These are phyloP conservation scores for Rosa rugosa DNA, from an alignment of 306 rosid species.

Conservation along the genomic window DNA sequence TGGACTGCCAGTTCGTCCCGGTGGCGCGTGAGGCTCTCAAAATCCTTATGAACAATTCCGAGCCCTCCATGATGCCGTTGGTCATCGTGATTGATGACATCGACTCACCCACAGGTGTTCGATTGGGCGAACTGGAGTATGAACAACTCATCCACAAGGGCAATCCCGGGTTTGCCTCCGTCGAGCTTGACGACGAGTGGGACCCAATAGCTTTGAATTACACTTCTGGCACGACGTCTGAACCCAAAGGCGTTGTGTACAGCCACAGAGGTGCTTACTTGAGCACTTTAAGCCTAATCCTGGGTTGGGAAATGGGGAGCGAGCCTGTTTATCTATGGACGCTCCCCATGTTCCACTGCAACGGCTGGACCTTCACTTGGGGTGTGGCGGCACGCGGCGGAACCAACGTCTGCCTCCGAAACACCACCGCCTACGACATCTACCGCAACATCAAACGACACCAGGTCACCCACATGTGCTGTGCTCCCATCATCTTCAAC, in stretches of 20 bases:
- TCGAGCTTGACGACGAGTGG: slow-evolving; percentile 59
- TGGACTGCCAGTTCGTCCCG: slow-evolving; percentile 61
- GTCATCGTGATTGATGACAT: slow-evolving; percentile 81
- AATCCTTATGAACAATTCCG: slow-evolving; percentile 11
- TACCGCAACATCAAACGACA: slow-evolving; percentile 49
- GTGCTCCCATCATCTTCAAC: slow-evolving; percentile 80
- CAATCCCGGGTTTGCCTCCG: slow-evolving; percentile 31
- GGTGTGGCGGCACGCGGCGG: slow-evolving; percentile 94
- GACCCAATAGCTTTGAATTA: slow-evolving; percentile 71
- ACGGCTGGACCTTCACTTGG: slow-evolving; percentile 98
- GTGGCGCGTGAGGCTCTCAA: slow-evolving; percentile 61
- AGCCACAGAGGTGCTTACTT: slow-evolving; percentile 89
- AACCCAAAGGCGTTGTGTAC: slow-evolving; percentile 85
- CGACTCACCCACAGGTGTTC: slow-evolving; percentile 59
- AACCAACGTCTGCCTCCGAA: slow-evolving; percentile 70
- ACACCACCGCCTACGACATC: slow-evolving; percentile 52
- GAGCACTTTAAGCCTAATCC: slow-evolving; percentile 62
- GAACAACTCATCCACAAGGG: slow-evolving; percentile 58
- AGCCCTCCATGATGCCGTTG: slow-evolving; percentile 45
- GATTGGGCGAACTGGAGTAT: slow-evolving; percentile 72
- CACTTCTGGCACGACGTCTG: slow-evolving; percentile 92
- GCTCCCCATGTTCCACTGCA: slow-evolving; percentile 92
- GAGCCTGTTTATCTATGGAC: slow-evolving; percentile 85
- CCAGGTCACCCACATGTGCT: slow-evolving; percentile 88
- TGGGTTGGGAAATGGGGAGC: slow-evolving; percentile 82